Evolutionary conservation across 2,329 filamentous ascomycete species (phyloP).

Genomic region (Myriosclerotinia curreyana): DNA sequence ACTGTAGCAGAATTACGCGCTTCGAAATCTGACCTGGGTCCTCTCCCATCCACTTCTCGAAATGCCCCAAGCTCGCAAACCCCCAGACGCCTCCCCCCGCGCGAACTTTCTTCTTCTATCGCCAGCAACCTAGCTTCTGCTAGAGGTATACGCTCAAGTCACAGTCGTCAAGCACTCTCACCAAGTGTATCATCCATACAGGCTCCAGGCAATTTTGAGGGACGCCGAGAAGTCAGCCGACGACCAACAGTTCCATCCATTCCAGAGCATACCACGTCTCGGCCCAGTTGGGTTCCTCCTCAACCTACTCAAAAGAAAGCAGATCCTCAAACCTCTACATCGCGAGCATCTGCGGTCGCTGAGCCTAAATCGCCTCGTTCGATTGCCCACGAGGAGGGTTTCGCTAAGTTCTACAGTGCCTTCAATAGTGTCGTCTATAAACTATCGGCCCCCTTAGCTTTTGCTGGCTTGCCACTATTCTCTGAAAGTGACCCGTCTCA

Average conservation of each 20-base stretch:
- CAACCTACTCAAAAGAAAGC: conserved; percentile 36
- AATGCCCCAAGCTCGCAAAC: conserved; percentile 34
- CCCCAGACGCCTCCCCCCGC: conserved; percentile 48
- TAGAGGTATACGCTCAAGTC: conserved; percentile 68
- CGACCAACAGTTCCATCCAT: conserved; percentile 52
- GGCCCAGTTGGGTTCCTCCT: conserved; percentile 54
- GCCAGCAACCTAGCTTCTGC: conserved; percentile 85
- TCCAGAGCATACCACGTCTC: conserved; percentile 47
- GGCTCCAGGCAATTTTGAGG: conserved; percentile 65
- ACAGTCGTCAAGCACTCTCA: conserved; percentile 64
- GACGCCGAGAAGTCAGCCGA: conserved; percentile 49
- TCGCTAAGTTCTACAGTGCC: conserved; percentile 85
- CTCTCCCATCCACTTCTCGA: conserved; percentile 33
- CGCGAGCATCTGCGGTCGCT: conserved; percentile 39
- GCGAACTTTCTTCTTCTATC: conserved; percentile 77
- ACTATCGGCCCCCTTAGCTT: conserved; percentile 85
- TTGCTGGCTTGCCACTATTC: conserved; percentile 82
- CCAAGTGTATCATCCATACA: conserved; percentile 73
- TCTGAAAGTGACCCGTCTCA: conserved; percentile 45
- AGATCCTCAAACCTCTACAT: conserved; percentile 31
- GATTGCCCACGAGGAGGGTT: conserved; percentile 66
- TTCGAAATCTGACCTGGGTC: conserved; percentile 37
- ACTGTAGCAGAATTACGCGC: conserved; percentile 38
- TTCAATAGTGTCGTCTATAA: conserved; percentile 87
- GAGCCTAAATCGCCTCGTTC: conserved; percentile 30